Percentiles rank a stretch among this genome's conserved stretches.
Evolutionary conservation across 768 basidiomycete genomes (phyloP).

Genomic region (Mycena vitilis): DNA sequence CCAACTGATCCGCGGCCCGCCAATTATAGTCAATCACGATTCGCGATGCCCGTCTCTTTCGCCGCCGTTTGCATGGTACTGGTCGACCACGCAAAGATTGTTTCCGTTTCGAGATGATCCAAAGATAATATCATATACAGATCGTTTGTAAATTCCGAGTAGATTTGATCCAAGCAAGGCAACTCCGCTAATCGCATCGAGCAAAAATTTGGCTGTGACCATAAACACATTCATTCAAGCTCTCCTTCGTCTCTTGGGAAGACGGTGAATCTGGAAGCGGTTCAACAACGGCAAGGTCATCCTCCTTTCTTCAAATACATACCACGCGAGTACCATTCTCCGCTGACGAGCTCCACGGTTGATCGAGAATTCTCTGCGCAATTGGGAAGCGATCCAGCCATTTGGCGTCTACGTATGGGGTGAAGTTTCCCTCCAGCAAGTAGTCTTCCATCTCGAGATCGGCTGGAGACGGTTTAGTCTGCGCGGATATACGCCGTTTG

Average conservation of each 20-base stretch:
- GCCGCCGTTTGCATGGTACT: no score
- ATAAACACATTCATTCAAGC: no score
- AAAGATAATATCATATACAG: no score
- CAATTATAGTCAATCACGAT: no score
- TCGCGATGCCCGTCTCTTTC: no score
- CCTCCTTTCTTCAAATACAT: background rate
- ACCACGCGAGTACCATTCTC: background rate
- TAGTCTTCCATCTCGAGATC: conserved; percentile 6
- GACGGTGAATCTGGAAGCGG: background rate
- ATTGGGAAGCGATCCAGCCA: conserved; percentile 14
- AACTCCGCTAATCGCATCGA: no score
- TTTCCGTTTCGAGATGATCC: no score
- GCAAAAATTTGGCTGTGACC: no score
- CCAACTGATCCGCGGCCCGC: no score
- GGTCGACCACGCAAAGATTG: no score
- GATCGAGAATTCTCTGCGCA: background rate
- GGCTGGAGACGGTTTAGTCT: background rate
- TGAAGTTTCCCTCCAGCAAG: background rate
- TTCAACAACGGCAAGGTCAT: background rate
- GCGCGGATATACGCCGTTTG: background rate
- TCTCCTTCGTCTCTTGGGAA: background rate
- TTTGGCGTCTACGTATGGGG: background rate
- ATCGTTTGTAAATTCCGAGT: no score
- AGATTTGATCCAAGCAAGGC: background rate
- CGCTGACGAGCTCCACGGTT: background rate